Percentiles rank a stretch among this genome's conserved stretches.
These are phyloP conservation scores for Ceratobasidium sp. DNA, from an alignment of 1,284 basidiomycete species.

Conservation along the genomic window DNA sequence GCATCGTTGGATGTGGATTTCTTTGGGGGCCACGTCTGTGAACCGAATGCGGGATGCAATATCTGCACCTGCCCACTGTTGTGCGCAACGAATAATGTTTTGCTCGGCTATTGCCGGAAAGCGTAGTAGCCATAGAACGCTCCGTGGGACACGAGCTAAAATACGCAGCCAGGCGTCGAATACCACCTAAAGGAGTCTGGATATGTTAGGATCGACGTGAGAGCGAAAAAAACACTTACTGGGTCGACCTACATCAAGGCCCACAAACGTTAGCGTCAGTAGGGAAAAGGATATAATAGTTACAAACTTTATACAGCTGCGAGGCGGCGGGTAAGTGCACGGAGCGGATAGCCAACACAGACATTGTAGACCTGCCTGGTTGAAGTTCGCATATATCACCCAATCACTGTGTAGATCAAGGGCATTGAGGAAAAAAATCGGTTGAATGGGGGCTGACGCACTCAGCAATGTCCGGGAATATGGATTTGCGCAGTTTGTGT, in stretches of 20 bases:
- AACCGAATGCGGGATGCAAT: conserved; percentile 63
- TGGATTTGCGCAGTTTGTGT: conserved; percentile 55
- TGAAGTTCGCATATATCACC: conserved; percentile 69
- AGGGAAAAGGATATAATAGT: background rate
- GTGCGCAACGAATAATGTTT: conserved; percentile 60
- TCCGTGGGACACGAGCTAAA: conserved; percentile 59
- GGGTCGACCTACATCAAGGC: conserved; percentile 57
- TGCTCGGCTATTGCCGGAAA: conserved; percentile 65
- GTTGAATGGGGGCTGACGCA: conserved; percentile 48
- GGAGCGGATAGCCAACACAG: background rate
- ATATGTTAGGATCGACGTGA: background rate
- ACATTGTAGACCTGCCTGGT: conserved; percentile 56
- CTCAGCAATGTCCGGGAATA: conserved; percentile 61
- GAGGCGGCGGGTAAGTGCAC: conserved; percentile 38
- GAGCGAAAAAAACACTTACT: conserved; percentile 48
- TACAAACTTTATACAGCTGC: conserved; percentile 59
- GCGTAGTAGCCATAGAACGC: conserved; percentile 67
- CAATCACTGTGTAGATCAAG: conserved; percentile 52
- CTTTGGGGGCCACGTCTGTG: conserved; percentile 64
- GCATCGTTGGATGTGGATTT: conserved; percentile 62
- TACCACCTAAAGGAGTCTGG: conserved; percentile 52
- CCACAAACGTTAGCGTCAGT: conserved; percentile 13
- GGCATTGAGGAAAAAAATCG: background rate
- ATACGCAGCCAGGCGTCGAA: conserved; percentile 66
- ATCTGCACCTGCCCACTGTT: conserved; percentile 61